A percentile compares a stretch with the other conserved stretches of the same genome.
Evolutionary conservation across 2,329 filamentous ascomycete genomes (phyloP).

Genomic region (Phialocephala sp.): DNA sequence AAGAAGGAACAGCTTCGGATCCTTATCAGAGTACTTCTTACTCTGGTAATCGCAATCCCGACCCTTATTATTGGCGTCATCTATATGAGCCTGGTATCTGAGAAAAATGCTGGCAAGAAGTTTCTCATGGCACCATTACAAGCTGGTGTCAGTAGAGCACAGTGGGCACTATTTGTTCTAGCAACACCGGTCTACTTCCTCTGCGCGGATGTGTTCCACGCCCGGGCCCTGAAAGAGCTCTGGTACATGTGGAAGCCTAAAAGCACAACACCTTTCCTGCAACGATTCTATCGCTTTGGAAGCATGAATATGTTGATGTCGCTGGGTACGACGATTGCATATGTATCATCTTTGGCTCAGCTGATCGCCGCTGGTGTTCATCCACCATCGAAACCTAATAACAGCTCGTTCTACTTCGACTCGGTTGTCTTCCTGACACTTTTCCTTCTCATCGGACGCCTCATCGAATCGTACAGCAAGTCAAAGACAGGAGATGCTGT

Average conservation of each 20-base stretch:
- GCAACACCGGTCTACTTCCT: slow-evolving; percentile 88
- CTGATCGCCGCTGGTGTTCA: slow-evolving; percentile 65
- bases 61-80: slow-evolving; percentile 88
- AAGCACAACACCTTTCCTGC: slow-evolving; percentile 73
- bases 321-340: slow-evolving; percentile 85
- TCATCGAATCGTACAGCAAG: slow-evolving; percentile 89
- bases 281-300: slow-evolving; percentile 88
- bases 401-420: slow-evolving; percentile 79
- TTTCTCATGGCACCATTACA: slow-evolving; percentile 75
- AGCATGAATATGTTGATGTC: slow-evolving; percentile 97
- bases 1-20: slow-evolving; percentile 71
- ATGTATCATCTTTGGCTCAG: slow-evolving; percentile 80
- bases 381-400: slow-evolving; percentile 45
- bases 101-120: slow-evolving; percentile 60
- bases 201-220: slow-evolving; percentile 84
- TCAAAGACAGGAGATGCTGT: slow-evolving; percentile 88
- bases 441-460: slow-evolving; percentile 77
- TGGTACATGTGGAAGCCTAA: slow-evolving; percentile 76
- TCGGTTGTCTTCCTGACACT: slow-evolving; percentile 91
- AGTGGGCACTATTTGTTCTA: slow-evolving; percentile 80
- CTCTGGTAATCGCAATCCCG: slow-evolving; percentile 74
- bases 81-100: slow-evolving; percentile 82
- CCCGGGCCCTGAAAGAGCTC: slow-evolving; percentile 79
- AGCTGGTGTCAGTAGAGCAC: slow-evolving; percentile 74
- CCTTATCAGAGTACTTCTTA: slow-evolving; percentile 72